Percentiles rank a stretch among this genome's conserved stretches.
phyloP scores from a whole-genome alignment of 2,329 filamentous ascomycete genomes.

The Fulvia fulva region DNA sequence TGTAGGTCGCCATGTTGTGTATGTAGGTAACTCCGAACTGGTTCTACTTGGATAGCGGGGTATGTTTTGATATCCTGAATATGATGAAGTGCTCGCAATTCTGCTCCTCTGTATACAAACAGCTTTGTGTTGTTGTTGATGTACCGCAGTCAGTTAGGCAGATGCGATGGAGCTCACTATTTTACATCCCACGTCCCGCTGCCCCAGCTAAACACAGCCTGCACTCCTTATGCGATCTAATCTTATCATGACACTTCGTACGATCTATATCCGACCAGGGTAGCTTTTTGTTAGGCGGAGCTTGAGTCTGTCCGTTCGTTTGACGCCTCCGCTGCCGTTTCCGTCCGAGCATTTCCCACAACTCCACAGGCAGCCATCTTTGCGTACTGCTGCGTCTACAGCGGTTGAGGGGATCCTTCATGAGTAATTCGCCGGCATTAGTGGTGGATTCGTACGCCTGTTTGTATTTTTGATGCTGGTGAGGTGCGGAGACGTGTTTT shows the following conservation, averaged over 20 bases:
- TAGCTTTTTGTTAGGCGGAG: neutral
- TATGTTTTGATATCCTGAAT: neutral
- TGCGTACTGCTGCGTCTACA: neutral
- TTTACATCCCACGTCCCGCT: neutral
- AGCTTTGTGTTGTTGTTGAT: neutral
- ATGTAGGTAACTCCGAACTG: too few species aligned
- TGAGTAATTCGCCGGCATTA: neutral
- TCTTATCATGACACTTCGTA: constrained; percentile 11
- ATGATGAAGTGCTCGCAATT: constrained; percentile 1
- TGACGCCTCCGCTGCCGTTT: neutral
- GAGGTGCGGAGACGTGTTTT: neutral
- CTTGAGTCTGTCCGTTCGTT: neutral
- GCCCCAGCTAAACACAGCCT: constrained; percentile 4
- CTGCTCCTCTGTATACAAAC: neutral
- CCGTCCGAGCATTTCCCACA: neutral
- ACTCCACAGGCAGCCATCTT: neutral
- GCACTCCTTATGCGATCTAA: constrained; percentile 16
- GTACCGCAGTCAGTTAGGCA: neutral
- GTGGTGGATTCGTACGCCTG: neutral
- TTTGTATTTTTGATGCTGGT: neutral
- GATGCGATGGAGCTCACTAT: neutral
- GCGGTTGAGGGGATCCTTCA: neutral
- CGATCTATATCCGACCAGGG: neutral
- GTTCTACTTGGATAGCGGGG: neutral
- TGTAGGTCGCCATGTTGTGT: constrained; percentile 21